A percentile compares a stretch with the other conserved stretches of the same genome.
These are phyloP conservation scores for Suhomyces faveliae DNA, from an alignment of 805 yeast species.

Conservation along the genomic window DNA sequence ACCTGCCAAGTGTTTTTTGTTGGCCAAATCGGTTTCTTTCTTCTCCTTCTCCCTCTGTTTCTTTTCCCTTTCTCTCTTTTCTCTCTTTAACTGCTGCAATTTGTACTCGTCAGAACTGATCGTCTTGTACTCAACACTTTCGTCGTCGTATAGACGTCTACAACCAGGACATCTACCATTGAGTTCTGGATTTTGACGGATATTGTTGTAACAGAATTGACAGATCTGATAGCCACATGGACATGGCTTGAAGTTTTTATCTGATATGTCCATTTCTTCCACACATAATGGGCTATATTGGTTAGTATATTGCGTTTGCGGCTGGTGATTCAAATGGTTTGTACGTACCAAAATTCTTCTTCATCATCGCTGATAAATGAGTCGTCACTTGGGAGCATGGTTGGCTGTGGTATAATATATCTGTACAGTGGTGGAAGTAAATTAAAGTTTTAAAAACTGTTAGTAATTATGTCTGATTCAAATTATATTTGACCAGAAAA, in stretches of 20 bases:
- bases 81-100: slow-evolving; percentile 74
- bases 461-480: not conserved
- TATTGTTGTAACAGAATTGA: slow-evolving; percentile 96
- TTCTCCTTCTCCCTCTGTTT: slow-evolving; percentile 88
- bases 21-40: slow-evolving; percentile 82
- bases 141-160: slow-evolving; percentile 91
- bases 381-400: slow-evolving; percentile 43
- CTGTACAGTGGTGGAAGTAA: not conserved
- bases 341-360: slow-evolving; percentile 64
- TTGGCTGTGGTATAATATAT: not conserved
- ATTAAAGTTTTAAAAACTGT: not conserved
- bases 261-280: slow-evolving; percentile 96
- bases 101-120: slow-evolving; percentile 86
- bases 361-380: slow-evolving; percentile 74
- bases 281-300: slow-evolving; percentile 80
- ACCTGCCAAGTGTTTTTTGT: slow-evolving; percentile 89
- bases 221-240: slow-evolving; percentile 99
- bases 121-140: slow-evolving; percentile 80
- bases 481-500: not conserved
- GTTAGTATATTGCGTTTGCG: slow-evolving; percentile 20
- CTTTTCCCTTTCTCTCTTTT: slow-evolving; percentile 76
- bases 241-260: slow-evolving; percentile 97
- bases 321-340: not conserved
- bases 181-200: slow-evolving; percentile 90
- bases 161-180: slow-evolving; percentile 98